phyloP scores from a whole-genome alignment of 148 eudicot species.

The Rhododendron kiyosumense region DNA sequence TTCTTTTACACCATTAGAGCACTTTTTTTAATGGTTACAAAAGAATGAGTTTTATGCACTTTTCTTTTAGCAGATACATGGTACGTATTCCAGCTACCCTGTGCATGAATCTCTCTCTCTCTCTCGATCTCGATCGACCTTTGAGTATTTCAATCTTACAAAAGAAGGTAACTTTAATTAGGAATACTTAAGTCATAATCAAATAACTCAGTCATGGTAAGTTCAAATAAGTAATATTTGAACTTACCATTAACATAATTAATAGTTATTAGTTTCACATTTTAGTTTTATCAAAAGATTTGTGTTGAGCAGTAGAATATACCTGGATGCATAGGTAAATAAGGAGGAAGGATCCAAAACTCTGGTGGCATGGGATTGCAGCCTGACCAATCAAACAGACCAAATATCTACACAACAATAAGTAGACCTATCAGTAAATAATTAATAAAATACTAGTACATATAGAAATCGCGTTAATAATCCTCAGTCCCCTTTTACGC shows the following conservation, averaged over 20 bases:
- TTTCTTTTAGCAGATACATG: neutral
- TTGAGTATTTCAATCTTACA: neutral
- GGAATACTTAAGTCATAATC: neutral
- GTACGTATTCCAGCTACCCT: neutral
- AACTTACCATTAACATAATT: neutral
- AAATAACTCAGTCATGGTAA: neutral
- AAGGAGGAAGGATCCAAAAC: slow-evolving; percentile 34
- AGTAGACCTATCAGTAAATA: neutral
- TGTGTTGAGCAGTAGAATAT: neutral
- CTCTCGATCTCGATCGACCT: too few relatives aligned
- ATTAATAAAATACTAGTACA: neutral
- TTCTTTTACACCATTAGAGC: neutral
- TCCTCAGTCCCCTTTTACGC: too few relatives aligned
- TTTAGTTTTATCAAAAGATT: neutral
- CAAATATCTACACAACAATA: slow-evolving; percentile 25
- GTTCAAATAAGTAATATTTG: too few relatives aligned
- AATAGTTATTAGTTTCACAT: neutral
- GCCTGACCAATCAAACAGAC: slow-evolving; percentile 40
- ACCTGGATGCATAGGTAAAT: slow-evolving; percentile 39
- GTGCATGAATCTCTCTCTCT: too few relatives aligned
- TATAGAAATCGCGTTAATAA: too few relatives aligned
- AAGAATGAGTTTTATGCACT: neutral
- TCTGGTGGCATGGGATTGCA: slow-evolving; percentile 42
- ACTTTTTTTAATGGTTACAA: neutral
- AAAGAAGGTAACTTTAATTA: neutral